A percentile compares a stretch with the other conserved stretches of the same genome.
Conservation (phyloP, 2,329 filamentous ascomycete species). For the Apiospora pterosperma region DNA sequence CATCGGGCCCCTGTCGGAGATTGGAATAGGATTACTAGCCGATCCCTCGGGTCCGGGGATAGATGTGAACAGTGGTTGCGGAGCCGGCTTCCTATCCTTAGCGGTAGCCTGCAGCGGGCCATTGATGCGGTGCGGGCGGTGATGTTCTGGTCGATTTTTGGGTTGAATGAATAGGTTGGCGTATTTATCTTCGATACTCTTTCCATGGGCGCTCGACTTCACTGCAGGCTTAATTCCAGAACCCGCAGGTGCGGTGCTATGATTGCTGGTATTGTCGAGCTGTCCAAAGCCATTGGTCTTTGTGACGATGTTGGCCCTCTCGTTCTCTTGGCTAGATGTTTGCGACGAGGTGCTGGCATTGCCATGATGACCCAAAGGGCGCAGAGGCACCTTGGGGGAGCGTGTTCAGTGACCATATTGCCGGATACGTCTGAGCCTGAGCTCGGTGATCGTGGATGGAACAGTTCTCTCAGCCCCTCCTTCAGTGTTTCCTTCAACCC, state of each 20-base stretch:
- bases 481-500: conserved; percentile 11
- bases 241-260: neutral
- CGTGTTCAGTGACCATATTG: conserved; percentile 46
- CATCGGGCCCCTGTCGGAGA: conserved; percentile 19
- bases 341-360: conserved; percentile 18
- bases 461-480: conserved; percentile 7
- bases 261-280: neutral
- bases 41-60: conserved; percentile 23
- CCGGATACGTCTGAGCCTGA: neutral
- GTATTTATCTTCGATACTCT: conserved; percentile 48
- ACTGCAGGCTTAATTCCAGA: conserved; percentile 19
- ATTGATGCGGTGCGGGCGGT: conserved; percentile 45
- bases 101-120: conserved; percentile 46
- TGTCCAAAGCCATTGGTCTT: conserved; percentile 11
- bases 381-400: conserved; percentile 41
- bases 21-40: conserved; percentile 25
- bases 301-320: conserved; percentile 12
- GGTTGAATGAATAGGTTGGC: conserved; percentile 51
- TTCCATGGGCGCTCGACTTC: conserved; percentile 19
- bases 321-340: conserved; percentile 11
- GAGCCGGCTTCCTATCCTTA: conserved; percentile 43
- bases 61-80: conserved; percentile 47
- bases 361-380: conserved; percentile 30
- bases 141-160: conserved; percentile 54
- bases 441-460: conserved; percentile 11